Base-by-base conservation (phyloP, 2,329 filamentous ascomycete species). In the Diaporthe eres region DNA sequence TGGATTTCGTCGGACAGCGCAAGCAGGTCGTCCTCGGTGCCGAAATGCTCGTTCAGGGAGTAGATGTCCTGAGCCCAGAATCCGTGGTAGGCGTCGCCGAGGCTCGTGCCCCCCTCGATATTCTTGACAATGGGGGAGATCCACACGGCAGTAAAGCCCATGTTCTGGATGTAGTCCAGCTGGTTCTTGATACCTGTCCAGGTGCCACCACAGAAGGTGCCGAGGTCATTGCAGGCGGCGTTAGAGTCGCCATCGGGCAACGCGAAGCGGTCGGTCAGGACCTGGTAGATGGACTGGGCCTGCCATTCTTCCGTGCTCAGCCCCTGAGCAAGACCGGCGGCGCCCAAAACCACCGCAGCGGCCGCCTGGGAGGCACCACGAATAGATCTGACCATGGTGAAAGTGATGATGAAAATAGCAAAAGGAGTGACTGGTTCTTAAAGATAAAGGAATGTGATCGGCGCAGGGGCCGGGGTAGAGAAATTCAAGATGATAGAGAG, bases 51-150 rank as follows among this genome's bases (percentile, higher is more conserved):
- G 10, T 73, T 73, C n/a, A 73, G 71, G 4, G 71, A 61, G 42
- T 73, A 73, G 4, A 73, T 61, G 13, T 73, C 60, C 22, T 61
- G 60, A 19, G 60, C 58, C 44, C 58, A 73, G 71, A 65, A 73
- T 17, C 71, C 71, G 47, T 73, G 71, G 74, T 85, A 86, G 47
- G 83, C 80, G 51, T 73, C 51, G 10, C 65, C 65, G 4, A 68
- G 65, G 34, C 65, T 68, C 19, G 65, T 68, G 65, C 65, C 65
- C 3, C 47, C 47, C 34, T 61, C 34, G 10, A 67, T 65, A n/a
- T 73, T 73, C 47, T 73, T 65, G n/a, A 65, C 61, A 13, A 73
- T 65, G n/a, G 71, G 71, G 10, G 58, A 67, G 1, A 73, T 67
- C 71, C 71, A 73, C 39, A 73, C 42, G 9, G 71, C 71, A 19